Evolutionary conservation across 257 asterid species (phyloP).

Genomic region (Nemophila menziesii): DNA sequence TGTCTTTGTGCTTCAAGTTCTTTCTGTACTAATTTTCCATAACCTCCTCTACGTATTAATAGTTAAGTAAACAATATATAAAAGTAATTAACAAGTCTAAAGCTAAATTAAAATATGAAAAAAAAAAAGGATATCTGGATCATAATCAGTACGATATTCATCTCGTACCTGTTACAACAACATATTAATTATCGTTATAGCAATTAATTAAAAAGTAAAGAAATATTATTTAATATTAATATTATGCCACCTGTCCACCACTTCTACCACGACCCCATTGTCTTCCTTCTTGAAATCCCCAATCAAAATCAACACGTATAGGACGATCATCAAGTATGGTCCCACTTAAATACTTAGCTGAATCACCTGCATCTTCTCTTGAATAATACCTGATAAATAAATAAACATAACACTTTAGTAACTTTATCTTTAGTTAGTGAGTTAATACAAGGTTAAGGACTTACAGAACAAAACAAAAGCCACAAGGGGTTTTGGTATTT

Average conservation of each 20-base stretch:
- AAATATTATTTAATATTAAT: no score
- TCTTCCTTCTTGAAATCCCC: conserved; percentile 98
- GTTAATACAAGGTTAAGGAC: conserved; percentile 9
- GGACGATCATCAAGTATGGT: conserved; percentile 99
- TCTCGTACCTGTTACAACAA: conserved; percentile 74
- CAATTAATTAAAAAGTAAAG: conserved; percentile 6
- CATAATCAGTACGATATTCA: conserved; percentile 98
- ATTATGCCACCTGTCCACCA: conserved; percentile 94
- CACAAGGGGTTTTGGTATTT: conserved; percentile 89
- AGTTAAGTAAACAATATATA: conserved; percentile 31
- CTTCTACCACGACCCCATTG: conserved; percentile 99
- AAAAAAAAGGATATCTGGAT: conserved; percentile 89
- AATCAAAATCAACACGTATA: conserved; percentile 96
- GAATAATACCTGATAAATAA: conserved; percentile 74
- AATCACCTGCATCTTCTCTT: conserved; percentile 83
- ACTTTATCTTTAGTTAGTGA: background rate
- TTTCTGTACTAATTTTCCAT: conserved; percentile 85
- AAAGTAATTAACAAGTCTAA: background rate
- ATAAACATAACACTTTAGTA: conserved; percentile 7
- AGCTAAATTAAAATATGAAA: background rate
- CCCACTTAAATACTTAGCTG: conserved; percentile 89
- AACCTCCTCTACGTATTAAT: conserved; percentile 86
- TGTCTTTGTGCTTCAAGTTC: conserved; percentile 96
- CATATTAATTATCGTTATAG: background rate
- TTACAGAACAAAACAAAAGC: conserved; percentile 87